phyloP scores from a whole-genome alignment of 1,284 basidiomycete genomes.

The Trametes pubescens region DNA sequence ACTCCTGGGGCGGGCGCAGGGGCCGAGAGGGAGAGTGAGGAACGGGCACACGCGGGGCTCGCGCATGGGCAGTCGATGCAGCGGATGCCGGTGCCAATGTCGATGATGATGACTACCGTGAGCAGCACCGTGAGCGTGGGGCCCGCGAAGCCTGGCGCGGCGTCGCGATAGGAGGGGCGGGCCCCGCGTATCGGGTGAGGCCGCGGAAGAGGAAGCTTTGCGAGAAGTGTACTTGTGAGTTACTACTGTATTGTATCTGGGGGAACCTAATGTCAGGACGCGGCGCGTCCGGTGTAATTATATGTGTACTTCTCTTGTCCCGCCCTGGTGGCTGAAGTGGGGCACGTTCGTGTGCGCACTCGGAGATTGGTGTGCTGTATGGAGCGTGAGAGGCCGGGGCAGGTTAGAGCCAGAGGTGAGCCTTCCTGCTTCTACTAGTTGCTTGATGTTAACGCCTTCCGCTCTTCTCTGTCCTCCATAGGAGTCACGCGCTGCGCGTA shows the following conservation, averaged over 20 bases:
- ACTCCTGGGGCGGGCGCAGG: neutral
- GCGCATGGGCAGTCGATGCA: conserved; percentile 28
- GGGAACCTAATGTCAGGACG: conserved; percentile 4
- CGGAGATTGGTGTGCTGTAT: neutral
- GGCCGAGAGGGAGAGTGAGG: conserved; percentile 11
- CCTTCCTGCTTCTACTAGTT: neutral
- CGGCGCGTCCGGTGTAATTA: conserved; percentile 5
- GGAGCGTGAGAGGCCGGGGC: neutral
- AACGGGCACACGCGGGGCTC: conserved; percentile 26
- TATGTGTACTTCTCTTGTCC: neutral
- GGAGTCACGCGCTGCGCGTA: neutral
- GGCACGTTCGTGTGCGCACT: neutral
- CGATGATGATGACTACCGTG: conserved; percentile 38
- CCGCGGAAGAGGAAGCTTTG: neutral
- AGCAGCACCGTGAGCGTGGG: conserved; percentile 47
- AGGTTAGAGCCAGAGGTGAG: neutral
- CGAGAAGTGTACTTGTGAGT: conserved; percentile 11
- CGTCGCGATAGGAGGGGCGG: conserved; percentile 6
- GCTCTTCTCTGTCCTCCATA: neutral
- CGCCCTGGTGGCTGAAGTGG: neutral
- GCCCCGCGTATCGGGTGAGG: too few relatives aligned
- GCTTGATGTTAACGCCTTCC: neutral
- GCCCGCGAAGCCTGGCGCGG: conserved; percentile 5
- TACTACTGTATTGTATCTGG: neutral
- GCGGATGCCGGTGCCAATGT: conserved; percentile 32